Base-by-base conservation (phyloP, 2,329 filamentous ascomycete genomes). In the Aspergillus terreus region DNA sequence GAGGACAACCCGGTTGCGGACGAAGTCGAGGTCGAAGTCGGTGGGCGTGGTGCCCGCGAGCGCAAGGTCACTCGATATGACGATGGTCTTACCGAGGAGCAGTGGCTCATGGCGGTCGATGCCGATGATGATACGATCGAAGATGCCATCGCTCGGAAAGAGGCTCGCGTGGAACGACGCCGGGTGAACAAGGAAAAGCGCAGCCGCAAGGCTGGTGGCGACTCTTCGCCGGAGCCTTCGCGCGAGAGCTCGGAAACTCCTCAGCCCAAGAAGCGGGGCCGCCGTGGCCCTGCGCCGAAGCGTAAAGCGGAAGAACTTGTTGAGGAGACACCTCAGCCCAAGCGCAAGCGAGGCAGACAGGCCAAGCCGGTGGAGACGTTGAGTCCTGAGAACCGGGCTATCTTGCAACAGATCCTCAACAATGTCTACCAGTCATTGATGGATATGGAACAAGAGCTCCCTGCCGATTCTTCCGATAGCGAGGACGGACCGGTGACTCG, bases 91-190 rank as follows among this genome's bases (percentile, higher is more conserved):
- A 97, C 94, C 0, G 95, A 99, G 74, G 94, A 99, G 76, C 95
- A 99, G 72, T 99, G 94, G 94, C 82, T 97, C 47, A 92, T 96
- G 78, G 94, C 94, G 49, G 92, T 99, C 30, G 94, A 99, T 68
- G 92, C 95, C 54, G 92, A 96, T 46, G 94, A 99, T 1, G 94
- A 99, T 67, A 86, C 84, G 0, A 91, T 96, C 27, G 94, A 97
- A 68, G 92, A 90, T 49, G 94, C 94, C 2, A 92, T 95, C 35
- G 88, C 89, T 33, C 85, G 94, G 38, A 97, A 96, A 65, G 85
- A 91, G 67, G 90, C 90, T 4, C 84, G 88, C 48, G 90, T 91
- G 58, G 89, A 90, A 55, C 89, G 85, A 69, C 85, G 92, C 33
- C 85, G 88, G 47, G 75, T 77, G 7, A 96, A 96, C 65, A 87